Base-by-base conservation (phyloP, 2,329 filamentous ascomycete species). In the Pseudogymnoascus sp. region DNA sequence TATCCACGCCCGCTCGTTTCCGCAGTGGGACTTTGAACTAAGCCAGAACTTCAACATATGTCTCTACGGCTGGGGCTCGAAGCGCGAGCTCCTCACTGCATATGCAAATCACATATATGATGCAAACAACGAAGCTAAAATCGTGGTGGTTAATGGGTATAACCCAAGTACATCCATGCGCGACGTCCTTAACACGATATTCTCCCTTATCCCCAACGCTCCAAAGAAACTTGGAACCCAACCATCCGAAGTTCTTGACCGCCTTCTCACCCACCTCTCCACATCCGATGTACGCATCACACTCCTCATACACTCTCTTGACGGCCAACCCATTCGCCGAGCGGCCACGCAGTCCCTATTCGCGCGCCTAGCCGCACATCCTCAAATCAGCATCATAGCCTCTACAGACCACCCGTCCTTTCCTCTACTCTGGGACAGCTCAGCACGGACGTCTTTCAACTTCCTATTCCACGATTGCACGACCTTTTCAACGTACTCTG, bases 401-500 rank as follows among this genome's bases (percentile, higher is more conserved):
- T 96, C 92, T 1, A 89, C 88, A 63, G 93, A 97, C 76, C 92
- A 91, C 7, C 91, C 93, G 6, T 91, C 90, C 70, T 96, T 96
- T 71, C 79, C 91, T 0, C 77, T 97, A 1, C 82, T 97, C 61
- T 99, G 93, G 93, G 92, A 97, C 75, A 87, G 90, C 62, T 87
- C 87, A 62, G 81, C 93, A n/a, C 88, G 90, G 56, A 88, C 91
- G 14, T 85, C 89, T 29, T 91, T 93, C 76, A 89, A 90, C 73
- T 93, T 97, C 69, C 79, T 91, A 29, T 97, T 96, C 76, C 95
- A 99, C 77, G 93, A 99, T 77, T 89, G 89, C 70, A 97, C 95
- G 0, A 97, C 95, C 0, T 97, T 96, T 72, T 81, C 84, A 0
- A 82, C 90, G 0, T 91, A 90, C 69, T 79, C 82, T 10, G 81